Conservation (phyloP, 495 filamentous ascomycete genomes). For the Antarctomyces pellizariae region DNA sequence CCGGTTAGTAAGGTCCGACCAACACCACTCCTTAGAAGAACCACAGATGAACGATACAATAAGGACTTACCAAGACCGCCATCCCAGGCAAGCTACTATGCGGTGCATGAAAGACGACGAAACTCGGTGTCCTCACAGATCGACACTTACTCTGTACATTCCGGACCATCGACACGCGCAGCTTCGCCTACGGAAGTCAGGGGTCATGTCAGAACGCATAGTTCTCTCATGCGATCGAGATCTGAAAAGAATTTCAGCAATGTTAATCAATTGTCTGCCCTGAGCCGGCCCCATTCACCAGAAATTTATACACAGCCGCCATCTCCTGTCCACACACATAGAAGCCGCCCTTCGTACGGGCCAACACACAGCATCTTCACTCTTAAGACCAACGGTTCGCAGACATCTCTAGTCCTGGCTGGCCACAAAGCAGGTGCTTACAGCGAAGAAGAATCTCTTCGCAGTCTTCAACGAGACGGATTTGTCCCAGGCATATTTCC, state of each 20-base stretch:
- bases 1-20: slow-evolving; percentile 3
- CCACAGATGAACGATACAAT: slow-evolving; percentile 6
- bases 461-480: slow-evolving; percentile 30
- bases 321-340: too few relatives aligned
- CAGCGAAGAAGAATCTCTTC: slow-evolving; percentile 28
- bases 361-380: slow-evolving; percentile 61
- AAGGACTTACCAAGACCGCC: slow-evolving; percentile 11
- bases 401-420: slow-evolving; percentile 37
- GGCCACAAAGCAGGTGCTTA: slow-evolving; percentile 28
- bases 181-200: slow-evolving; percentile 22
- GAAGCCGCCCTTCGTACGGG: slow-evolving; percentile 17
- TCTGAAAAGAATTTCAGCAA: slow-evolving; percentile 21
- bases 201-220: slow-evolving; percentile 24
- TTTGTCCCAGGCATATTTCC: slow-evolving; percentile 42
- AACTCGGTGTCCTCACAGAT: slow-evolving; percentile 34
- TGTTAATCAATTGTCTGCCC: slow-evolving; percentile 17
- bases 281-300: too few relatives aligned
- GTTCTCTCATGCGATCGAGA: slow-evolving; percentile 22
- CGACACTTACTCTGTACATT: slow-evolving; percentile 32
- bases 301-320: too few relatives aligned
- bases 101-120: slow-evolving; percentile 27
- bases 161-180: slow-evolving; percentile 20
- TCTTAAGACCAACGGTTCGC: slow-evolving; percentile 36
- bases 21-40: slow-evolving; percentile 10
- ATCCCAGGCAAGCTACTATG: slow-evolving; percentile 23